phyloP scores from a whole-genome alignment of 2,329 filamentous ascomycete species.

The Uncinocarpus reesii region DNA sequence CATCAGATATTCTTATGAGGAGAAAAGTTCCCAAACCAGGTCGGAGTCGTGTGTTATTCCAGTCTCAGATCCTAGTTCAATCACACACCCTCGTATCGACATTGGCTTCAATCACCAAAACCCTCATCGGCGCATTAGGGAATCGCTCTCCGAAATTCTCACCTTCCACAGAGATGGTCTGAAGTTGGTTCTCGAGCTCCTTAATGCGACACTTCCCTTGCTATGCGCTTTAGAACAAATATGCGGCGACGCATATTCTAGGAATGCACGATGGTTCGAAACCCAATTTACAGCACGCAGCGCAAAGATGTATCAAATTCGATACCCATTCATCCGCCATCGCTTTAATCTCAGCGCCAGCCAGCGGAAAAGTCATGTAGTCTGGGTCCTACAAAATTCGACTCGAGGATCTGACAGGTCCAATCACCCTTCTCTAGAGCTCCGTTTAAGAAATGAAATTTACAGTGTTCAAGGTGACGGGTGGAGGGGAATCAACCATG shows the following conservation, averaged over 20 bases:
- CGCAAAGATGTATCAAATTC: slow-evolving; percentile 28
- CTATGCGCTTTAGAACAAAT: slow-evolving; percentile 30
- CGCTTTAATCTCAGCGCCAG: slow-evolving; percentile 27
- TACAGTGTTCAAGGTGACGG: slow-evolving; percentile 31
- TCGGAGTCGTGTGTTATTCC: slow-evolving; percentile 16
- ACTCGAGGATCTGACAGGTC: slow-evolving; percentile 15
- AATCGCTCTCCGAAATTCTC: slow-evolving; percentile 29
- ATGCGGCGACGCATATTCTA: slow-evolving; percentile 21
- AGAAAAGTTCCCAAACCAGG: slow-evolving; percentile 16
- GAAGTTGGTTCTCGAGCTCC: slow-evolving; percentile 26
- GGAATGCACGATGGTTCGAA: slow-evolving; percentile 18
- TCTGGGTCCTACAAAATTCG: slow-evolving; percentile 31
- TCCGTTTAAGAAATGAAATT: slow-evolving; percentile 25
- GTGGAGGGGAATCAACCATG: slow-evolving; percentile 33
- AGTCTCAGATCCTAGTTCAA: not conserved
- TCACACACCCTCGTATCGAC: slow-evolving; percentile 19
- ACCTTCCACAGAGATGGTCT: slow-evolving; percentile 26
- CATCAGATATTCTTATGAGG: slow-evolving; percentile 26
- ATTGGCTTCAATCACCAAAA: slow-evolving; percentile 29
- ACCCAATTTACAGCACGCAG: slow-evolving; percentile 30
- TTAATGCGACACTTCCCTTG: slow-evolving; percentile 31
- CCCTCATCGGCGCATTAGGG: slow-evolving; percentile 34
- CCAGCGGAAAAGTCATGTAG: slow-evolving; percentile 22
- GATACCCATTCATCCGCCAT: slow-evolving; percentile 27
- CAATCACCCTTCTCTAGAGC: slow-evolving; percentile 19